These are phyloP conservation scores for Coemansia erecta DNA, from an alignment of 192 early-diverging fungal species.

Conservation along the genomic window DNA sequence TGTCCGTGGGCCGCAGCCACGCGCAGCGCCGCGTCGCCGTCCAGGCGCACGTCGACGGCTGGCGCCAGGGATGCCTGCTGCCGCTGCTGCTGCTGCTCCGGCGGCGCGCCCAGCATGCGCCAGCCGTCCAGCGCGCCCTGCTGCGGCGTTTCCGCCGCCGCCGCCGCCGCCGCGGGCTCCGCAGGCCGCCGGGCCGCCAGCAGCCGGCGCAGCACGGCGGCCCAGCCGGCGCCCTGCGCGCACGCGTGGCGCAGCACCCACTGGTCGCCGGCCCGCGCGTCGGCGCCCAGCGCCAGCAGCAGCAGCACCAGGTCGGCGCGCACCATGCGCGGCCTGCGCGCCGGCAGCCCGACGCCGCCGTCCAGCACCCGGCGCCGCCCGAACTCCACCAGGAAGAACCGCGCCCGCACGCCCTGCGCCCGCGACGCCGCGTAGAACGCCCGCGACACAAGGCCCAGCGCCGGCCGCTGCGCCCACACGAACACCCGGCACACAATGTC, in stretches of 20 bases:
- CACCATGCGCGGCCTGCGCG: conserved; percentile 31
- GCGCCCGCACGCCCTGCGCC: conserved; percentile 38
- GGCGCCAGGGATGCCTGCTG: background rate
- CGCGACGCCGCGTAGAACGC: conserved; percentile 31
- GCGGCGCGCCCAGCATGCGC: conserved; percentile 35
- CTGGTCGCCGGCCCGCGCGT: conserved; percentile 47
- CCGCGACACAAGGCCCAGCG: conserved; percentile 38
- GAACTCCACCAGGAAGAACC: conserved; percentile 43
- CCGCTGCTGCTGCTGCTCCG: background rate
- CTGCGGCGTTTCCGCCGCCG: background rate
- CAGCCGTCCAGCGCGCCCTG: background rate
- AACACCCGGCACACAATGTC: conserved; percentile 48
- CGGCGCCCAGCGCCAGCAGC: conserved; percentile 48
- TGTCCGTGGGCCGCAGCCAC: conserved; percentile 34
- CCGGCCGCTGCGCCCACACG: conserved; percentile 50
- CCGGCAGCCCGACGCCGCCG: conserved; percentile 29
- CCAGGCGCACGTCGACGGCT: conserved; percentile 30
- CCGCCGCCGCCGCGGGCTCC: background rate
- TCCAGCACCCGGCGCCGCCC: conserved; percentile 38
- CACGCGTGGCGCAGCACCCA: conserved; percentile 51
- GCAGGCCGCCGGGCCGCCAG: conserved; percentile 14
- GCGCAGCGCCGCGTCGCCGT: conserved; percentile 35
- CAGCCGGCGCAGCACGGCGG: conserved; percentile 26
- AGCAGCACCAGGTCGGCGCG: conserved; percentile 37
- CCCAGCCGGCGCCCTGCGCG: conserved; percentile 23